Base-by-base conservation (phyloP, 768 basidiomycete genomes). In the Pholiota molesta region DNA sequence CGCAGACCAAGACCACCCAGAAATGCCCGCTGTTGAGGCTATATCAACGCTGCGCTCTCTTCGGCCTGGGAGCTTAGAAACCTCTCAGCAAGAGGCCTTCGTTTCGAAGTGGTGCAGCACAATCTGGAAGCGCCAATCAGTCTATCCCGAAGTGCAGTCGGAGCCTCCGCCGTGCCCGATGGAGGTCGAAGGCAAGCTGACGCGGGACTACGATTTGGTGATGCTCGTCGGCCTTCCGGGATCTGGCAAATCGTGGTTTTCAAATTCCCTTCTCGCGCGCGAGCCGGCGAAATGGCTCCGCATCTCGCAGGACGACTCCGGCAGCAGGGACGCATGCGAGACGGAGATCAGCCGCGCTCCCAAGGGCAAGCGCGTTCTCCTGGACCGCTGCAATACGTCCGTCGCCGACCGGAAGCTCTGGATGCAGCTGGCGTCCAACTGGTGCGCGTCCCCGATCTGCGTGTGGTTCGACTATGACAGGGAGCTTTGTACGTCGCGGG, bases 171-270 rank as follows among this genome's bases (percentile, higher is more conserved):
- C 84, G 1, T 82, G 80, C 61, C 65, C 79, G 13, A 64, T 83
- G 59, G 78, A 79, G 52, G 71, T 84, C 29, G 78, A 80, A 63
- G 84, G 83, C 1, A 65, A 63, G 1, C 66, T 81, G 5, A 19
- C 53, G 1, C 71, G 66, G 7, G 64, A 70, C 13, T 70, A 63
- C 39, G 81, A 86, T 59, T 69, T 88, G 7, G 74, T 85, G 66
- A 59, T 88, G 13, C 72, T 87, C n/a, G 84, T 87, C 6, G 86
- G 87, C 8, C 78, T 87, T 2, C 85, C 86, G 2, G 87, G 86
- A 2, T 83, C 86, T 0, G 86, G 86, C 23, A 88, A 88, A 69
- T 82, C 85, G 0, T 84, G 80, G 79, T 78, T 87, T 57, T 75
- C 81, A 0, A 75, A 76, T n/a, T 74, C 81, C 0, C 70, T 88